Evolutionary conservation across 805 yeast species (phyloP).

Genomic region (Hanseniaspora pseudoguilliermondii): DNA sequence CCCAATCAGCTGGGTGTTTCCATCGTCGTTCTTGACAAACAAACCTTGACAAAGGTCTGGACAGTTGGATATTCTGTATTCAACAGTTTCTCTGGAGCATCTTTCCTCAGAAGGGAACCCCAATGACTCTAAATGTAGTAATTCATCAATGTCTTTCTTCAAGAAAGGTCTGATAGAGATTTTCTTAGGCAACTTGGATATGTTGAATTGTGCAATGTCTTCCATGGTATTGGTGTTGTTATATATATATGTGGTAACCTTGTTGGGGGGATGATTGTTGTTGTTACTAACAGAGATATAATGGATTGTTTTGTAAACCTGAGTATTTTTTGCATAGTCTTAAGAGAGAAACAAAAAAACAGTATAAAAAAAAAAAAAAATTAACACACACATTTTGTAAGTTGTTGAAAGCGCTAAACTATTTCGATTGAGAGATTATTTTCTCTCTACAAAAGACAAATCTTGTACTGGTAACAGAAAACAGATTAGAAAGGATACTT

Average conservation of each 20-base stretch:
- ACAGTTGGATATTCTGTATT: slow-evolving; percentile 62
- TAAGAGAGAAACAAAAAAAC: too few relatives aligned
- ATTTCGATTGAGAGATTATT: too few relatives aligned
- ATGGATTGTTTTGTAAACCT: background rate
- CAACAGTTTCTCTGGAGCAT: slow-evolving; percentile 47
- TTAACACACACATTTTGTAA: too few relatives aligned
- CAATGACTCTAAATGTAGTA: slow-evolving; percentile 44
- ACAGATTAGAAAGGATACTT: too few relatives aligned
- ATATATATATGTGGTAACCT: background rate
- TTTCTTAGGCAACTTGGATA: slow-evolving; percentile 9
- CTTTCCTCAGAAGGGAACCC: slow-evolving; percentile 67
- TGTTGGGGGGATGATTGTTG: too few relatives aligned
- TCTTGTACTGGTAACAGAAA: too few relatives aligned
- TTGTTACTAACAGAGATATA: too few relatives aligned
- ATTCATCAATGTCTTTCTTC: slow-evolving; percentile 47
- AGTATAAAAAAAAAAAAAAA: too few relatives aligned
- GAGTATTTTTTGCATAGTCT: background rate
- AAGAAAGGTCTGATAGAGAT: slow-evolving; percentile 10
- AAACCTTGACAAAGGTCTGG: slow-evolving; percentile 88
- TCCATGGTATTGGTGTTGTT: background rate
- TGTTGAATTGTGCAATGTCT: slow-evolving; percentile 9
- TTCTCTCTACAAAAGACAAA: too few relatives aligned
- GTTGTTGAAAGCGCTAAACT: too few relatives aligned
- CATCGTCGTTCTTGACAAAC: slow-evolving; percentile 47
- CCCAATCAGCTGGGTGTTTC: slow-evolving; percentile 57